Evolutionary conservation across 2,329 filamentous ascomycete species (phyloP).

Genomic region (Aspergillus pseudoviridinutans): DNA sequence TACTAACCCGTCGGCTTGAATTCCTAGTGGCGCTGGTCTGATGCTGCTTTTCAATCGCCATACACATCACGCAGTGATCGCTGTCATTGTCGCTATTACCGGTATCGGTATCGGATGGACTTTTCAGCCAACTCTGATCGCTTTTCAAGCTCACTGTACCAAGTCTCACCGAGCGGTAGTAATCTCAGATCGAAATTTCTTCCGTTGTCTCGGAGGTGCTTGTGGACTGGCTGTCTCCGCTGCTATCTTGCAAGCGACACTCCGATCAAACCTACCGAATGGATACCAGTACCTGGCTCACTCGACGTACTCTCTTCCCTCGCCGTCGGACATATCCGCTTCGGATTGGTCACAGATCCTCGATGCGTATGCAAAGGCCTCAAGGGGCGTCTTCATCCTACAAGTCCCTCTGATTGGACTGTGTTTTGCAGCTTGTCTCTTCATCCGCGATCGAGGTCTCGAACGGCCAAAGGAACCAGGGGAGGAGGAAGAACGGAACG

Average conservation of each 20-base stretch:
- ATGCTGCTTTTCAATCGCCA: conserved; percentile 47
- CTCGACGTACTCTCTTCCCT: conserved; percentile 38
- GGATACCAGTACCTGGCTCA: conserved; percentile 36
- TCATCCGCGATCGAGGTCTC: conserved; percentile 52
- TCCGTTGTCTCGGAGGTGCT: conserved; percentile 57
- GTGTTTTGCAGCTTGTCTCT: conserved; percentile 48
- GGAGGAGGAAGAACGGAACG: conserved; percentile 23
- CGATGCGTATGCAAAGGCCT: conserved; percentile 52
- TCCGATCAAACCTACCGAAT: conserved; percentile 37
- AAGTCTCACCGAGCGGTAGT: conserved; percentile 59
- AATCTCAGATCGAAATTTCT: conserved; percentile 61
- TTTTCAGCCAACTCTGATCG: conserved; percentile 54
- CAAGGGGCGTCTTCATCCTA: conserved; percentile 53
- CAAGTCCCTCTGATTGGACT: conserved; percentile 53
- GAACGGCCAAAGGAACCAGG: conserved; percentile 30
- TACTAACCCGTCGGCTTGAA: conserved; percentile 1
- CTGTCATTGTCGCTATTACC: conserved; percentile 48
- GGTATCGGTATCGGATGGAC: conserved; percentile 53
- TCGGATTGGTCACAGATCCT: conserved; percentile 42
- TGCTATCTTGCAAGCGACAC: conserved; percentile 44
- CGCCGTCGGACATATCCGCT: conserved; percentile 23
- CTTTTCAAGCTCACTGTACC: conserved; percentile 54
- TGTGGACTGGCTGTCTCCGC: conserved; percentile 56
- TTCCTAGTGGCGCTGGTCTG: conserved; percentile 47
- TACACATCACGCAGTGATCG: conserved; percentile 48